Base-by-base conservation (phyloP, 139 green algal genomes). In the Gonium pectorale region DNA sequence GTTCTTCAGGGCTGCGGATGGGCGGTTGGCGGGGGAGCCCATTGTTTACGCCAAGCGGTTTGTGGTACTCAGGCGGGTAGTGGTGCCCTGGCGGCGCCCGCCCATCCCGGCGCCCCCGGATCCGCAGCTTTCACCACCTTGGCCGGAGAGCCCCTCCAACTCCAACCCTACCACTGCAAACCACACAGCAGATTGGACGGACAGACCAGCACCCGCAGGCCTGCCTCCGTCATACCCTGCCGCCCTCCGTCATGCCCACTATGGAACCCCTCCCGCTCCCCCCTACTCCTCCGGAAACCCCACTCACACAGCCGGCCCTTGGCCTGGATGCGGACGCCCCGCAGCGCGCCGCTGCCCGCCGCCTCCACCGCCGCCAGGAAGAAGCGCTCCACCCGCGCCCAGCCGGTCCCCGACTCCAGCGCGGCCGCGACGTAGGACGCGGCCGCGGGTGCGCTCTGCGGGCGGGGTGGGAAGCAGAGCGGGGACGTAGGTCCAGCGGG, bases 341-440 rank as follows among this genome's bases (percentile, higher is more conserved):
- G 21, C 64, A 85, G 46, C 21, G 56, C 21, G 24, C 60, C 17
- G 41, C 75, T 43, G 13, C 26, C 13, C 33, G 79, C 83, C 29
- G 27, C 86, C 71, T 90, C 86, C 51, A 87, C 64, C 4, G 80
- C 79, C 33, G 80, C 81, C 52, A 90, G 72, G 73, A 90, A 90
- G 80, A 90, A 90, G 63, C 86, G 80, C 80, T 90, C 86, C 27
- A 90, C 40, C 0, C 80, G 79, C 7, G 29, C n/a, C 85, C 85
- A 89, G 8, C 43, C 15, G 0, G 35, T 59, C 8, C 86, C 86
- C 26, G 70, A n/a, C 66, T 87, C 79, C 37, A 89, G 51, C 21
- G 85, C 78, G 31, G 70, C 62, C 2, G 85, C 78, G 19, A 89
- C 85, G 52, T 89, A 89, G 15, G 52, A 26, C 26, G 85, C 85